Base-by-base conservation (phyloP, 768 basidiomycete species). In the Amanita thiersii region DNA sequence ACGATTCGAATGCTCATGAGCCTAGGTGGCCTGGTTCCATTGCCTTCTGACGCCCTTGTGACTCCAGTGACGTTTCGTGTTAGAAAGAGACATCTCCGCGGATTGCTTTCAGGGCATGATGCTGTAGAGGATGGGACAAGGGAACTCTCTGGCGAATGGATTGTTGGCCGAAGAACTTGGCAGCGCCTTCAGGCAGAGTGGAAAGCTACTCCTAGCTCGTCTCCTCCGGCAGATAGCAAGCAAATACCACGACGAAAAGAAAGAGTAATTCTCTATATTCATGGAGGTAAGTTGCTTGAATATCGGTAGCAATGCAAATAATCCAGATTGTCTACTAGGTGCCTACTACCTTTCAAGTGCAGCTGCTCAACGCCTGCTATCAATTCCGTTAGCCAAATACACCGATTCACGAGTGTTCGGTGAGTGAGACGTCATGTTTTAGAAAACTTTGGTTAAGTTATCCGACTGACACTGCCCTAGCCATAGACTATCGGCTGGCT, bases 31-130 rank as follows among this genome's bases (percentile, higher is more conserved):
- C 69, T 91, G 36, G 77, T 85, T 3, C 93, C 94, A 2, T 71
- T 93, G 1, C 87, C 92, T 6, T 86, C 86, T 0, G 92, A 96
- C 59, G 93, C 93, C 4, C 69, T 97, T 37, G 86, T 96, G 24
- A 97, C 96, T 1, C 92, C 94, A 9, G 86, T 99, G 33, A 88
- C 89, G 0, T 99, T 97, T 57, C 71, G 66, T 28, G 92, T 97
- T 31, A 77, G 72, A 39, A 73, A 64, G 47, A 79, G 86, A 4
- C 63, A 71, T 5, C 68, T 96, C 20, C 75, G 79, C 23, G 94
- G 94, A 10, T 81, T 98, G 40, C 73, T 99, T 11, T 67, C 74
- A 4, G 68, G 79, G 5, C 75, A 75, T 41, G 94, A 98, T 55
- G 73, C 68, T 3, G 55, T 68, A 12, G 94, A 99, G 60, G 70